Evolutionary conservation across 768 basidiomycete species (phyloP), one percentile per base, ranked within the genome.

Genomic region (Tricholoma sp.): DNA sequence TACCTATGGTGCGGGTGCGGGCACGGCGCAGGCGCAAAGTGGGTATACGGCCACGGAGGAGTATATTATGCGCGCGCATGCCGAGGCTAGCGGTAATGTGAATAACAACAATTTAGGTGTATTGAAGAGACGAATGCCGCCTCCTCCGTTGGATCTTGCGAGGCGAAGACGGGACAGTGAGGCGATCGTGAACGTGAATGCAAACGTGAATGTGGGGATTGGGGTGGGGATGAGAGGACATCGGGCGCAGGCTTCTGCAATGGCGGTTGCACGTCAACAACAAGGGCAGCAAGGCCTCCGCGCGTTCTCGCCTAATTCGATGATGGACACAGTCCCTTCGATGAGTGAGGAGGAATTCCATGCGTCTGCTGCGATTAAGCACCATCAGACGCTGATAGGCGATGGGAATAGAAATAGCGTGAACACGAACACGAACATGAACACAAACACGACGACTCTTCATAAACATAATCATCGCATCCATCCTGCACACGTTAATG

Each of bases 21-120:
- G 41, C 7, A 41, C 14, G 51, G 57, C 34, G 37, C 76, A 76
- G 39, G 73, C 77, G 5, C 69, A 71, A 29, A 75, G 80, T 1
- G 87, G 87, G 1, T 89, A 83, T 60, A 89, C 88, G 0, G 75
- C 85, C 1, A 75, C 86, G 0, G 88, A 89, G 66, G 82, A 86
- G 67, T 79, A 82, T 59, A 82, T 89, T 51, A 79, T 89, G 65
- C 84, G 83, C 69, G 59, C 84, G 69, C 73, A 78, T 69, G 67
- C 75, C 3, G 73, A 78, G 57, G 54, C 45, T 21, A 21, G 29
- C 39, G 46, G 31, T 21, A 22, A 7, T 50, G 34, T 19, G n/a
- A 57, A 59, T 31, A 45, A 50, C 22, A 14, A 59, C 6, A 63
- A 60, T 47, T 14, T 12, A 1, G 31, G n/a, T 31, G 27, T 18